Conservation (phyloP, 495 filamentous ascomycete genomes). For the Talaromyces borbonicus region DNA sequence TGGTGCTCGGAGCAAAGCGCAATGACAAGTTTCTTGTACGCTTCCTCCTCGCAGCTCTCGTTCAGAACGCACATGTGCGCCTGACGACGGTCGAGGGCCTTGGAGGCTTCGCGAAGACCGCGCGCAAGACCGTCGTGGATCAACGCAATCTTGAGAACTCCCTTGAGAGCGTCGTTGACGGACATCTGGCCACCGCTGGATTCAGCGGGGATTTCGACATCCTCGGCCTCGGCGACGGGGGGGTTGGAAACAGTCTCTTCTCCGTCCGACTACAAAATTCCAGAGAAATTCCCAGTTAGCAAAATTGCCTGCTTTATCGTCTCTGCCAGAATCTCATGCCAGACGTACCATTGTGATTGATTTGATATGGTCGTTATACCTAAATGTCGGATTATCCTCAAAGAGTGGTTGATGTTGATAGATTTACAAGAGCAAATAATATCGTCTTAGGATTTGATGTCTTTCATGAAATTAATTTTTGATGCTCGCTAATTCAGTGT, state of each 20-base stretch:
- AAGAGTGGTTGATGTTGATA: constrained; percentile 37
- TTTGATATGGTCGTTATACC: not conserved
- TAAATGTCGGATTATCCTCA: constrained; percentile 52
- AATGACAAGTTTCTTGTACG: constrained; percentile 99
- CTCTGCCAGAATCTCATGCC: too few relatives aligned
- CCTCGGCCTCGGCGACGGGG: constrained; percentile 62
- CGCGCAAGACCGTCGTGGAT: constrained; percentile 99
- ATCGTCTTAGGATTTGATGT: not conserved
- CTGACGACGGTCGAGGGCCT: constrained; percentile 94
- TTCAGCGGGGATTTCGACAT: constrained; percentile 87
- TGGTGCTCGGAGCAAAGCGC: constrained; percentile 97
- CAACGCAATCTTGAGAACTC: constrained; percentile 89
- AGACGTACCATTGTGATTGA: constrained; percentile 20
- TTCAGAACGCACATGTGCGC: constrained; percentile 99
- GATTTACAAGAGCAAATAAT: not conserved
- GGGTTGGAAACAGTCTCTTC: constrained; percentile 72
- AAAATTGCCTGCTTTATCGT: not conserved
- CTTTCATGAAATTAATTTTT: too few relatives aligned
- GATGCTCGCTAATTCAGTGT: constrained; percentile 7
- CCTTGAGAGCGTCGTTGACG: constrained; percentile 95
- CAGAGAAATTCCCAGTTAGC: constrained; percentile 8
- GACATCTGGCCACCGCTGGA: constrained; percentile 88
- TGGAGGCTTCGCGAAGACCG: constrained; percentile 93
- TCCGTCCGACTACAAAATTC: constrained; percentile 74
- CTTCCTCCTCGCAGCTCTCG: constrained; percentile 98